Evolutionary conservation across 192 early-diverging fungal genomes (phyloP), one percentile per base, ranked within the genome.

Genomic region (Dimargaris cristalligena): DNA sequence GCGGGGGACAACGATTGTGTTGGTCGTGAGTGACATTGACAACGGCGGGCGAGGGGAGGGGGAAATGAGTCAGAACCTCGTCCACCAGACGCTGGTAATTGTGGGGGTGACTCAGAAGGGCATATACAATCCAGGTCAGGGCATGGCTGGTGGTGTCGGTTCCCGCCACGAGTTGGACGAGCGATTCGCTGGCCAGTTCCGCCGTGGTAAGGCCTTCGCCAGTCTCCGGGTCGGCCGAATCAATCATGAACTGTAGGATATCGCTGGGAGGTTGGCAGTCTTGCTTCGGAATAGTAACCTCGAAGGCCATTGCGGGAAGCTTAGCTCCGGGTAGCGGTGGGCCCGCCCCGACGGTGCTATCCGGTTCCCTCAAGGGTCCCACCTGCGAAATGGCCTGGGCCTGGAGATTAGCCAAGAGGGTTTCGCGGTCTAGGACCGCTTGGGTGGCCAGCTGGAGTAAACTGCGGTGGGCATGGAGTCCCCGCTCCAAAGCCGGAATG

Each of bases 101-200:
- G 1, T 47, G 20, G 0, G 74, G 74, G 35, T 67, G 35, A 44
- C 67, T 41, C 38, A 76, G 56, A 31, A 76, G 35, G 28, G 63
- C 60, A 60, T 69, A 65, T 0, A 66, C 22, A 3, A 69, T 63
- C 64, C 63, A 76, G 1, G 59, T 38, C 28, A 73, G 35, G 34
- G 71, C 70, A 48, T 66, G 71, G 67, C 69, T 71, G 28, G 71
- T 67, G 0, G 74, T 76, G 32, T 76, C 74, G 29, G 71, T 70
- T 20, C 74, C 74, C 0, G 71, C 71, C 0, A 64, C 44, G 30
- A 76, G 60, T 23, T 71, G 49, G n/a, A 73, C 52, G 1, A 51
- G 16, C 0, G 67, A 56, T 31, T 76, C 71, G 0, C 63, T 30
- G 0, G 54, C 52, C 55, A 73, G 67, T 38, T 73, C 54, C 16